Base-by-base conservation (phyloP, 371 early-diverging fungal genomes). In the Circinella minor region DNA sequence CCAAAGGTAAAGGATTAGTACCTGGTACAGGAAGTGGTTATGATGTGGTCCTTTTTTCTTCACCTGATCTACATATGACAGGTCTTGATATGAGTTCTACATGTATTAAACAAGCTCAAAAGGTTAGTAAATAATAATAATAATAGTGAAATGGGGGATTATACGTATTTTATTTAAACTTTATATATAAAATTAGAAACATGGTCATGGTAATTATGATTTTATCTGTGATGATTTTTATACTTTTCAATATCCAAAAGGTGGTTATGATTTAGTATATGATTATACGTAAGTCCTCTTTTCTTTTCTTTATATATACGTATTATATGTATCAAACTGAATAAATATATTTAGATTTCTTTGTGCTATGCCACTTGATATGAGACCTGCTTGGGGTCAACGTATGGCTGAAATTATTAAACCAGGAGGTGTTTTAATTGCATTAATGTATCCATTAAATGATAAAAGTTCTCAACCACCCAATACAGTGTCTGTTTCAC, bases 21-120 rank as follows among this genome's bases (percentile, higher is more conserved):
- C 95, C 96, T 3, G 96, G 95, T 18, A 95, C 95, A 66, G 96
- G 96, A 8, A 79, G 88, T 36, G 93, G 84, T 36, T 91, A 92
- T 74, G 95, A 95, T 73, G 93, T 92, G 20, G 77, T 90, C 70
- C 89, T 86, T 61, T 80, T 95, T 27, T 87, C 92, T 5, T 82
- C 78, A 36, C 77, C 81, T 46, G 73, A 77, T 39, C 83, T 87
- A 59, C 84, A 84, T 66, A 87, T 88, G 61, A 82, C 84, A 46
- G 95, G 94, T 10, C 73, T 93, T 59, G 95, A 95, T 70, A 73
- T 92, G 55, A 91, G 91, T 68, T 75, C 84, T 51, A 88, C 88
- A 14, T 93, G 90, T 39, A 83, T 90, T 17, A 81, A 87, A 37
- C 74, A 75, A 34, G 81, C 82, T 15, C 62, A 72, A 46, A 77